Evolutionary conservation across 2,329 filamentous ascomycete genomes (phyloP).

Genomic region (Aspergillus cejpii): DNA sequence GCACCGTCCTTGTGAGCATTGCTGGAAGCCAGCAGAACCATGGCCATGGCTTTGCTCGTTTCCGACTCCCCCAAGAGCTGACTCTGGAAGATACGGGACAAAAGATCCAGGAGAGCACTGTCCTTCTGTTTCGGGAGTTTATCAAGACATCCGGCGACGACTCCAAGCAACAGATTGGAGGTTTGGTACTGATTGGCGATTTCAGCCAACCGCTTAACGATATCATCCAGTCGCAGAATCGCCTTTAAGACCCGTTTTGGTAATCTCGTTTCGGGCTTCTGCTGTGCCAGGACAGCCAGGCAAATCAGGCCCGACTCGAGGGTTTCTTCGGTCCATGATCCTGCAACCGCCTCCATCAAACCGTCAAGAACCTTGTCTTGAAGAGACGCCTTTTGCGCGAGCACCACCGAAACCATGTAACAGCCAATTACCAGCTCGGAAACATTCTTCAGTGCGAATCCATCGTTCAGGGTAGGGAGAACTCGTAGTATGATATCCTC

Average conservation of each 20-base stretch:
- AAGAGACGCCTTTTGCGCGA: slow-evolving; percentile 74
- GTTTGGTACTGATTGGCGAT: slow-evolving; percentile 30
- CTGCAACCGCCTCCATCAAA: slow-evolving; percentile 81
- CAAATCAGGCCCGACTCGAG: slow-evolving; percentile 68
- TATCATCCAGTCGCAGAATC: slow-evolving; percentile 31
- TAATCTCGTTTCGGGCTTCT: slow-evolving; percentile 63
- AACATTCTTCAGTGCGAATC: slow-evolving; percentile 66
- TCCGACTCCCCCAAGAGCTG: slow-evolving; percentile 28
- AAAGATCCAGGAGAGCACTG: slow-evolving; percentile 41
- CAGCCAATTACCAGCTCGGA: slow-evolving; percentile 77
- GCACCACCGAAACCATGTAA: slow-evolving; percentile 83
- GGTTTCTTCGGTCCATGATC: slow-evolving; percentile 69
- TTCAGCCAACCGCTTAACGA: slow-evolving; percentile 29
- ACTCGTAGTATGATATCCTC: slow-evolving; percentile 66
- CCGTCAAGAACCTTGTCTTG: slow-evolving; percentile 73
- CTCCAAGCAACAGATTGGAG: slow-evolving; percentile 32
- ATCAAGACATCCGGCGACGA: slow-evolving; percentile 31
- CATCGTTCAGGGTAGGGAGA: slow-evolving; percentile 66
- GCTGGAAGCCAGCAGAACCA: slow-evolving; percentile 31
- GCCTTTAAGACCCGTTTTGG: slow-evolving; percentile 61
- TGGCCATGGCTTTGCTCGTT: slow-evolving; percentile 26
- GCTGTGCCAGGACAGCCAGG: slow-evolving; percentile 72
- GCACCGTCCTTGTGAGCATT: slow-evolving; percentile 44
- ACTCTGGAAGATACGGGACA: slow-evolving; percentile 34
- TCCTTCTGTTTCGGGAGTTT: slow-evolving; percentile 31